Base-by-base conservation (phyloP, 2,329 filamentous ascomycete genomes). In the Dryadomyces quercus-mongolicae region DNA sequence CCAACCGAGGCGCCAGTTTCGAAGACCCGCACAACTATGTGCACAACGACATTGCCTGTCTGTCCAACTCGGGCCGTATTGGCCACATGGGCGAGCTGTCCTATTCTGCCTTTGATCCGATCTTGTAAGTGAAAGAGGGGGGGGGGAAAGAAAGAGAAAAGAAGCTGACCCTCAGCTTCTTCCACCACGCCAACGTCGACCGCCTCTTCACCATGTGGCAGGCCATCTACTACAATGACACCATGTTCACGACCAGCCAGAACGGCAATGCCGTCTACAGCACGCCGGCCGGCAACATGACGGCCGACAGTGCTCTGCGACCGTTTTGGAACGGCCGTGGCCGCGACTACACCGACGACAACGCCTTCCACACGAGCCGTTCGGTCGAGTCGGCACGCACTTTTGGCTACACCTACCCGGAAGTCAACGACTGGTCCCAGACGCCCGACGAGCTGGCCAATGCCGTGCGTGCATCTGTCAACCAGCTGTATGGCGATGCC, bases 391-490 rank as follows among this genome's bases (percentile, higher is more conserved):
- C 59, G 5, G 63, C 64, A 46, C 60, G 65, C 21, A 60, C 47
- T 8, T 69, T 73, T 54, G 70, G 71, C 20, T 73, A 74, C 61
- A 70, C 67, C 5, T 72, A 72, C 57, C 65, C 64, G 2, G 69
- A 71, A 56, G 63, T 74, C 31, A 56, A 64, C 54, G 65, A 68
- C 61, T 78, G 80, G 58, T 74, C 71, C 8, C 50, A 81, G 66
- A 75, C 75, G 3, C 68, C 77, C 1, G 73, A 80, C 55, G 72
- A 82, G 60, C 65, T 88, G 47, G 73, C 75, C 36, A 76, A 76
- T 55, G 84, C 85, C 60, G 72, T 88, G 36, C 75, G 80, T 42
- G 75, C 79, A 0, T 76, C 81, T 7, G 76, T 86, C 13, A 73
- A 79, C 55, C 72, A 67, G 0, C 66, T 90, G 3, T 76, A 75